Base-by-base conservation (phyloP, 345 rosid species). In the Eucalyptus dawsonii region DNA sequence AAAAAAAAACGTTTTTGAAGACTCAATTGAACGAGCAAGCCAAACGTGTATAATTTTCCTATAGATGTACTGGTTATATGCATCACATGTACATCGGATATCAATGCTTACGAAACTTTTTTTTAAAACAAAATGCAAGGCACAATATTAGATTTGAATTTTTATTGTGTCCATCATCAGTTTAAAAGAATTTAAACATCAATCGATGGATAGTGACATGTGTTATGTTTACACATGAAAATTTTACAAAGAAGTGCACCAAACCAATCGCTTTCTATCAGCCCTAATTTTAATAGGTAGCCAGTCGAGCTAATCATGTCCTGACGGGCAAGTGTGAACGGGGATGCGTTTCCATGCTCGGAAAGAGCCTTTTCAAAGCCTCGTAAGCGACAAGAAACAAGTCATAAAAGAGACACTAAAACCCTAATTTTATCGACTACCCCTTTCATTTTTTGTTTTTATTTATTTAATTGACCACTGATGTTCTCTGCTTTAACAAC, bases 1-100 rank as follows among this genome's bases (percentile, higher is more conserved):
- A 7, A n/a, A 67, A 65, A 62, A 7, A 44, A 44, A 60, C 1
- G 19, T 65, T 14, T 14, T 4, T n/a, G 17, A 65, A n/a, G 76
- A 0, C 76, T 7, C 4, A 1, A 65, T 65, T n/a, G 1, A 1
- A 65, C 0, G 21, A 65, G 8, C 76, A 14, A 31, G 17, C 37
- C 34, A 2, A n/a, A 65, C 0, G 6, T 65, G 11, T 16, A 1
- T 15, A n/a, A 65, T 65, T 65, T 65, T 2, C 3, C 11, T n/a
- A 14, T 65, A n/a, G 37, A 65, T 65, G 21, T 65, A n/a, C 3
- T 15, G 3, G 1, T 67, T 67, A 67, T 31, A 34, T 16, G 6
- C 9, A 34, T 69, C 42, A 69, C 0, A 1, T 9, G 42, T 31
- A 34, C 2, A 31, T 5, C 1, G 2, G 3, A 16, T 69, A 16